Percentiles rank a stretch among this genome's conserved stretches.
Conservation (phyloP, 176 grass and related monocot genomes). For the Musa itinerans region DNA sequence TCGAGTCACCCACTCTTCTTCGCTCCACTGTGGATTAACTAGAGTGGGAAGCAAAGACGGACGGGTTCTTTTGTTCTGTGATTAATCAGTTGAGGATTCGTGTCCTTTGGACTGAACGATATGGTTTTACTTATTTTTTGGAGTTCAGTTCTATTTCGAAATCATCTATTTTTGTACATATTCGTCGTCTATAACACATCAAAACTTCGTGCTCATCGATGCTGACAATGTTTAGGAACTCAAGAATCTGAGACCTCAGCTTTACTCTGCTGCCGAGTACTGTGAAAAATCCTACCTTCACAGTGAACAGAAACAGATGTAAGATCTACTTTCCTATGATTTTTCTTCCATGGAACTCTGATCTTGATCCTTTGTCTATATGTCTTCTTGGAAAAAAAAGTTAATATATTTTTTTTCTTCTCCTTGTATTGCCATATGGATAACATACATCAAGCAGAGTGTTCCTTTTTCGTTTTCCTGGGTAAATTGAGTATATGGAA, state of each 20-base stretch:
- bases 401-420: neutral
- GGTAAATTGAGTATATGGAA: too few relatives aligned
- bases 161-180: neutral
- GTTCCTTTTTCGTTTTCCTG: too few relatives aligned
- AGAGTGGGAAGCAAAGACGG: too few relatives aligned
- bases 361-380: neutral
- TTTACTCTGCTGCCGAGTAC: constrained; percentile 84
- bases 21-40: too few relatives aligned
- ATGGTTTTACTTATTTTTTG: neutral
- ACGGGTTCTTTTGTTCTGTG: neutral
- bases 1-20: too few relatives aligned
- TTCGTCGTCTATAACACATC: neutral
- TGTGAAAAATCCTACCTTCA: constrained; percentile 95
- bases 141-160: neutral
- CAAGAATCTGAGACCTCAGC: constrained; percentile 95
- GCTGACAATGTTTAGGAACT: constrained; percentile 52
- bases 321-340: constrained; percentile 5
- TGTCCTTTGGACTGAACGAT: too few relatives aligned
- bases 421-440: neutral
- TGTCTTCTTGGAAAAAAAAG: neutral
- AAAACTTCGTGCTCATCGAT: constrained; percentile 7
- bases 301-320: constrained; percentile 87
- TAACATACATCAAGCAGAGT: too few relatives aligned
- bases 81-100: too few relatives aligned
- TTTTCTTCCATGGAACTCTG: constrained; percentile 2